Base-by-base conservation (phyloP, 129 eudicot species). In the Logfia minima region DNA sequence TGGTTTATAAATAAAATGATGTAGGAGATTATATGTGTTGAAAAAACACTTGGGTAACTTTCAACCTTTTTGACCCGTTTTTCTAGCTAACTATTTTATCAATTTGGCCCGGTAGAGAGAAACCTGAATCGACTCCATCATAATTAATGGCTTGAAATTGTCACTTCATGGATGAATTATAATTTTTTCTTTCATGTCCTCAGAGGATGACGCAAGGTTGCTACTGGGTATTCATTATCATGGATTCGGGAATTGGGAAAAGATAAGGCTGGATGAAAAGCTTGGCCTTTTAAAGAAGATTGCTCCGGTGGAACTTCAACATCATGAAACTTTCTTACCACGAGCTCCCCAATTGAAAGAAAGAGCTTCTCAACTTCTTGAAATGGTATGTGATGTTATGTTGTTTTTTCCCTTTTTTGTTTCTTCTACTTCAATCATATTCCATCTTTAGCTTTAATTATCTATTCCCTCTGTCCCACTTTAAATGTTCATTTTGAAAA, bases 181-280 rank as follows among this genome's bases (percentile, higher is more conserved):
- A 61, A 43, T 43, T 74, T 66, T 59, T 14, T 7, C 70, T 56
- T 88, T 82, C 59, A 60, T 72, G 28, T 72, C 9, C 32, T 66
- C 74, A 95, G 99, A 89, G 92, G 99, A 95, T 89, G 99, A 95
- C 84, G 97, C 92, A 2, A 84, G 94, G 83, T 83, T 95, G 89
- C 92, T 95, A 69, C 85, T 95, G 75, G 99, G 99, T 68, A 87
- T 95, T 75, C 89, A 91, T 72, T 85, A 83, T 78, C 96, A 95
- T 85, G 99, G 99, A 85, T 92, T 95, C 80, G 99, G 99, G 74
- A 95, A 91, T 77, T 95, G 99, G 99, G 99, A 95, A 77, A 87
- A 85, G 75, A 95, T 95, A 86, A 85, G 99, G 71, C 31, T 89
- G 74, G 97, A 95, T 77, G 97, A 86, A 76, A 88, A 78, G 62